A percentile compares a stretch with the other conserved stretches of the same genome.
phyloP scores from a whole-genome alignment of 768 basidiomycete genomes.

The Dacryopinax spathularia region DNA sequence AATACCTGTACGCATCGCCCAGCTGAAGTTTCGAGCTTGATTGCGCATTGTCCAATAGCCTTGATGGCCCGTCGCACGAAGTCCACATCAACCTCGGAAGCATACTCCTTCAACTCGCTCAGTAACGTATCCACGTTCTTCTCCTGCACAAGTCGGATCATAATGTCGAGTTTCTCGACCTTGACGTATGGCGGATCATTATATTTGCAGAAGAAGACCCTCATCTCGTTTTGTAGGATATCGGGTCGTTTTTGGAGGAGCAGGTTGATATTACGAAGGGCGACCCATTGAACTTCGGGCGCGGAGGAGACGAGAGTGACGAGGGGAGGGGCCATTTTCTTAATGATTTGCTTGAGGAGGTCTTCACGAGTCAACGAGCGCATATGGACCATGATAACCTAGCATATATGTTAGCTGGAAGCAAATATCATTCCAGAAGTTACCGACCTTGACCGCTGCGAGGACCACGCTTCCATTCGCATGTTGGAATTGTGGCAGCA shows the following conservation, averaged over 20 bases:
- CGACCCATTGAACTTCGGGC: constrained; percentile 98
- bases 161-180: constrained; percentile 95
- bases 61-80: constrained; percentile 91
- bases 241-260: constrained; percentile 87
- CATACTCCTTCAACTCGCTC: constrained; percentile 95
- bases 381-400: constrained; percentile 98
- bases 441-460: constrained; percentile 78
- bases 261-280: constrained; percentile 89
- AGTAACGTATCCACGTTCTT: constrained; percentile 87
- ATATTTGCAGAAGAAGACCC: constrained; percentile 99
- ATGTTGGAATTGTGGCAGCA: constrained; percentile 97
- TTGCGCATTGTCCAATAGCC: constrained; percentile 89
- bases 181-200: constrained; percentile 99
- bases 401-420: neutral
- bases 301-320: constrained; percentile 93
- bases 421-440: neutral
- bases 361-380: constrained; percentile 68
- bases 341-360: constrained; percentile 65
- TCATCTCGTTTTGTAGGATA: constrained; percentile 87
- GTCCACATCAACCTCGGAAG: constrained; percentile 95
- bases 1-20: constrained; percentile 91
- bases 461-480: constrained; percentile 90
- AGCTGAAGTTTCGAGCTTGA: constrained; percentile 85
- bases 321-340: constrained; percentile 94
- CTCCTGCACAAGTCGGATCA: constrained; percentile 84